Base-by-base conservation (phyloP, 345 rosid genomes). In the Moricandia moricandioides region DNA sequence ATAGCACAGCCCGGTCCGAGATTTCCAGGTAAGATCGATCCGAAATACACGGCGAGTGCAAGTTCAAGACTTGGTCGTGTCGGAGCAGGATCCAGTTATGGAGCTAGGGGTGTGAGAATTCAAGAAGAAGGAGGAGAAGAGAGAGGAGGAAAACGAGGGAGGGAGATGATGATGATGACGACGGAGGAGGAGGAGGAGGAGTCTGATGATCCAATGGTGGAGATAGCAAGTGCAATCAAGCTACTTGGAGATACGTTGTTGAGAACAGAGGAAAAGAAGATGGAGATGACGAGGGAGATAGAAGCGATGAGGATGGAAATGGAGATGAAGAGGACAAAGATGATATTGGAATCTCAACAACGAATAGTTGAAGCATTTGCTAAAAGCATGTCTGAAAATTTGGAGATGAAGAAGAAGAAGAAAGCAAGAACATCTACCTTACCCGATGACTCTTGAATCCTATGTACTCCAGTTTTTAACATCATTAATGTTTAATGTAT, bases 301-400 rank as follows among this genome's bases (percentile, higher is more conserved):
- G 99, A 94, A 78, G 78, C 82, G 0, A 88, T 84, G 96, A 86
- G 95, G 57, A 92, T 92, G 93, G 97, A 90, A 7, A 91, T 87
- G 87, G 97, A 91, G 85, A 85, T 89, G 93, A 92, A 91, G 86
- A 82, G 90, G 16, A 92, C 96, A 0, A 86, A 86, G 82, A 88
- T 94, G 98, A 84, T 94, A 63, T 69, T 94, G 73, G 93, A 91
- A 31, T 91, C 96, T 0, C 98, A 94, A 77, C 95, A 91, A 74
- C 76, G 88, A 69, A 82, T 91, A 26, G 87, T 91, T 34, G 95
- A 90, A 59, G 85, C 96, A 0, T 91, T 94, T 72, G 87, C 95
- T 0, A 88, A 86, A 73, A 88, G 85, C 3, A 80, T 87, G 39
- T 77, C 88, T 0, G 95, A 90, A 6, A 16, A 73, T 70, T n/a